phyloP scores from a whole-genome alignment of 179 eudicot species.

The Carnegiea gigantea region DNA sequence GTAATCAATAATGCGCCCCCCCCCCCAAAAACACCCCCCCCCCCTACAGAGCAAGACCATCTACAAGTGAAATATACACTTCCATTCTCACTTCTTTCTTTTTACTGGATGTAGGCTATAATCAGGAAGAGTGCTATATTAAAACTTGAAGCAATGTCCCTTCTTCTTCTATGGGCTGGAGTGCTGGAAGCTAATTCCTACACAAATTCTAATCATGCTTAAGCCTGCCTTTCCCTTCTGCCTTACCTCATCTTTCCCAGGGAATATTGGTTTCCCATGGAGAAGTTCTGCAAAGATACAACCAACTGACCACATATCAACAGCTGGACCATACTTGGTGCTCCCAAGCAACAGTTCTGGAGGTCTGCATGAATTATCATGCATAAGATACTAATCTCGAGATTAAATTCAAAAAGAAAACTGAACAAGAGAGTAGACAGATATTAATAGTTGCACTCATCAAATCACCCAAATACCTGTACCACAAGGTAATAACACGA shows the following conservation, averaged over 20 bases:
- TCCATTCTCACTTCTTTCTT: no score
- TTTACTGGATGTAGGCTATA: no score
- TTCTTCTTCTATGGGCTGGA: no score
- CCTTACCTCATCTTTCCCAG: constrained; percentile 52
- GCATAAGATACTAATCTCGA: background rate
- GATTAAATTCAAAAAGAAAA: background rate
- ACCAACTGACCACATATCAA: constrained; percentile 65
- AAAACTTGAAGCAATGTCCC: no score
- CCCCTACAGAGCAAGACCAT: no score
- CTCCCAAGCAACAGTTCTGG: constrained; percentile 58
- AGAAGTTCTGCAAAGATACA: constrained; percentile 60
- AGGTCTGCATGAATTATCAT: constrained; percentile 35
- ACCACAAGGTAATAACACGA: constrained; percentile 95
- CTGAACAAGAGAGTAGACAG: background rate
- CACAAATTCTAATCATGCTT: background rate
- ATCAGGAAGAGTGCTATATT: no score
- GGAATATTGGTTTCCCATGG: constrained; percentile 46
- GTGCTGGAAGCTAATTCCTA: no score
- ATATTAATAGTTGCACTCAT: background rate
- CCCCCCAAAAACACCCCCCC: no score
- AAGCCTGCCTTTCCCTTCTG: background rate
- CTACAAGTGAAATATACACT: no score
- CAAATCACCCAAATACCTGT: constrained; percentile 52
- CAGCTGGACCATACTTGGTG: constrained; percentile 58
- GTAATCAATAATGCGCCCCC: no score